Base-by-base conservation (phyloP, 164 flowering plant genomes). In the Liquidambar formosana region DNA sequence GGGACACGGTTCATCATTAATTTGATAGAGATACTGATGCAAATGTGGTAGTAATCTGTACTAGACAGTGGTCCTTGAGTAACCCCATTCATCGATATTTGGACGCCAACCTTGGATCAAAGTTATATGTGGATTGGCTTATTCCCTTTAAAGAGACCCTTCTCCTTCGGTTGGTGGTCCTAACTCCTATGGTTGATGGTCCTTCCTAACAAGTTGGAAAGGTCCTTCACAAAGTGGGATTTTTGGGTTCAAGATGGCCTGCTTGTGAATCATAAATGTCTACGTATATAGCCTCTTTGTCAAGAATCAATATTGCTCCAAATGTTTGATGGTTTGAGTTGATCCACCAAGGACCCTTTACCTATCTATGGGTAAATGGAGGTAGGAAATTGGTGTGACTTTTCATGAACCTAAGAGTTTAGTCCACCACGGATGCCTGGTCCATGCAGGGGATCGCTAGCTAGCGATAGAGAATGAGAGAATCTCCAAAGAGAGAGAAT, bases 151-250 rank as follows among this genome's bases (percentile, higher is more conserved):
- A 26, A 52, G 68, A 14, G 54, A 51, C 60, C 60, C 3, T 54
- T 53, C 53, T 52, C 47, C 48, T 54, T 44, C 33, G 25, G 53
- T 12, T 10, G 5, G 68, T 71, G 74, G 74, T n/a, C n/a, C n/a
- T n/a, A n/a, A n/a, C 53, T 52, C 47, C 48, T 54, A 54, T 19
- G 25, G 53, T 12, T 10, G 5, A 64, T 71, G 74, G 74, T 71
- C 74, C 74, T 65, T 48, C 74, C 69, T 5, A 48, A 26, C 66
- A 70, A 52, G 23, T 65, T 48, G 74, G 74, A 63, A n/a, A 71
- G 43, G 68, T 27, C 57, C 64, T 13, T 15, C 28, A 21, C 25
- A 63, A 71, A 16, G 61, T 54, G n/a, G n/a, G n/a, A n/a, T n/a
- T n/a, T n/a, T n/a, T n/a, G n/a, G n/a, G n/a, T n/a, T n/a, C n/a